Percentiles rank a stretch among this genome's conserved stretches.
Conservation (phyloP, 805 yeast species). For the Zygoascus biomembranicola region DNA sequence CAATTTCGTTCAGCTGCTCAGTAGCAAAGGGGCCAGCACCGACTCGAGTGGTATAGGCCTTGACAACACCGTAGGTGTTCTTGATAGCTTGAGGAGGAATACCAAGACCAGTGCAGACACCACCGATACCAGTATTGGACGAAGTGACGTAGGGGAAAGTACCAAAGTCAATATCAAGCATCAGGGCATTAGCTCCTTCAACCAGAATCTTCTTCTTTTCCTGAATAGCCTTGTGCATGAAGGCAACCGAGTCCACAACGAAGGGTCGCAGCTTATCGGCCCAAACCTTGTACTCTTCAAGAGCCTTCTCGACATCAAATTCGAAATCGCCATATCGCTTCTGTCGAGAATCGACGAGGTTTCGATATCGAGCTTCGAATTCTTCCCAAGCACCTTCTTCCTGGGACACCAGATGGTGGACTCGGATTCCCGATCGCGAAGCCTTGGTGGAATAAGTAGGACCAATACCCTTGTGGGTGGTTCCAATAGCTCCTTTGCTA, state of each 20-base stretch:
- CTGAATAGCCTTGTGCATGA: conserved; percentile 65
- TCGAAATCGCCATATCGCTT: conserved; percentile 92
- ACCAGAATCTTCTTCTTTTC: conserved; percentile 79
- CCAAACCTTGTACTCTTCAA: conserved; percentile 64
- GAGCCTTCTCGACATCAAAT: conserved; percentile 73
- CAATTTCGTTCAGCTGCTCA: conserved; percentile 82
- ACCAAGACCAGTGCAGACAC: conserved; percentile 95
- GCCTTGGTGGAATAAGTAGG: conserved; percentile 97
- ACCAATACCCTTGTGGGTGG: conserved; percentile 98
- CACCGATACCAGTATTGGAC: conserved; percentile 93
- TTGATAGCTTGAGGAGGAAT: conserved; percentile 81
- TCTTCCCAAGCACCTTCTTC: conserved; percentile 91
- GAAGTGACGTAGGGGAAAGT: conserved; percentile 97
- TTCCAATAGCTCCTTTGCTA: conserved; percentile 83
- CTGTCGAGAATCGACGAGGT: conserved; percentile 72
- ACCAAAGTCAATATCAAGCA: conserved; percentile 97
- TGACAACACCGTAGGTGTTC: conserved; percentile 89
- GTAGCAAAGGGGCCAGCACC: conserved; percentile 99
- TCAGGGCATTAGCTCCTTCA: conserved; percentile 97
- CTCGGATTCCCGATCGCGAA: conserved; percentile 92
- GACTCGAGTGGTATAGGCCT: conserved; percentile 97
- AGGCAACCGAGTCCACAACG: conserved; percentile 84
- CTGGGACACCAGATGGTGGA: conserved; percentile 87
- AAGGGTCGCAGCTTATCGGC: conserved; percentile 74
- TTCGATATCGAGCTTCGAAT: conserved; percentile 67